Evolutionary conservation across 2,329 filamentous ascomycete genomes (phyloP), one percentile per base, ranked within the genome.

Genomic region (Bipolaris cookei): DNA sequence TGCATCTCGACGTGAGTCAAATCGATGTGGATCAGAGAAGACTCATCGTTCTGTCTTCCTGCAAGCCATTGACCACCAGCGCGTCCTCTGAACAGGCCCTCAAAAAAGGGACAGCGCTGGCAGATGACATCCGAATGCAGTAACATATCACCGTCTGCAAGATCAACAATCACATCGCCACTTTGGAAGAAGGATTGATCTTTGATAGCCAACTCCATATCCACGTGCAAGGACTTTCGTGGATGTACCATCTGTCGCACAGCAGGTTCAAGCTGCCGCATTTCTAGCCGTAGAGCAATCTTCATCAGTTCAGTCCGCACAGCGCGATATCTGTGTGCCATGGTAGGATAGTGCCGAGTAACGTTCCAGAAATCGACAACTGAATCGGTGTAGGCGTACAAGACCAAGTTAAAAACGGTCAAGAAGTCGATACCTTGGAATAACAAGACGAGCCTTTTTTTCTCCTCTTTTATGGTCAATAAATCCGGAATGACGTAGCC

Each of bases 51-150:
- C n/a, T 86, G 86, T 51, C 92, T 86, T 30, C 85, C 84, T 46
- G 88, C 84, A 18, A 99, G 82, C 95, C 95, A 99, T 65, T 86
- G 85, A 0, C 95, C 95, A 38, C 85, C 84, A 6, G 95, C 91
- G 41, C 92, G 88, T n/a, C 95, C 95, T 66, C 91, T 83, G 75
- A 97, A 98, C 41, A 99, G 82, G 1, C 90, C 90, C 61, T 94
- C 83, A 63, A 99, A 99, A 82, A 97, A 99, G 0, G 92, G 92
- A 67, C 93, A 97, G 63, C 95, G 84, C 68, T 89, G 88, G 63
- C 92, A 93, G 34, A 97, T 75, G 3, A 98, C 76, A 4, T 88
- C 82, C 62, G 91, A 94, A 69, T 99, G 95, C 1, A 90, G 88
- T 13, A 81, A 79, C 32, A 92, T 78, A 51, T 83, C 79, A 25